Evolutionary conservation across 1,284 basidiomycete genomes (phyloP).

Genomic region (Austropuccinia psidii): DNA sequence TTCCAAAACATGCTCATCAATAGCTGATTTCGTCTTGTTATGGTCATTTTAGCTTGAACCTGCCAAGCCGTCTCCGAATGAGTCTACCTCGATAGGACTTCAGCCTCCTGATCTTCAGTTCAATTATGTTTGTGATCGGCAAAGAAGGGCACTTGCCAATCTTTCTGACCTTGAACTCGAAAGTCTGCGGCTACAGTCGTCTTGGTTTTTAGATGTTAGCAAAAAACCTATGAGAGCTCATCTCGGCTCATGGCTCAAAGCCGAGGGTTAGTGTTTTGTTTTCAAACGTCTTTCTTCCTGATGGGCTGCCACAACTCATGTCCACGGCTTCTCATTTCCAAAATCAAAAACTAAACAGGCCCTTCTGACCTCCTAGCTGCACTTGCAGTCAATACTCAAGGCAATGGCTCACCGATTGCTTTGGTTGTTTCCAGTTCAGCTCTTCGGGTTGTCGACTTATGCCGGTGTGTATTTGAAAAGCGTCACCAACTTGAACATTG

Average conservation of each 20-base stretch:
- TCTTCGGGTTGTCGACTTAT: constrained; percentile 16
- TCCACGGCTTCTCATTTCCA: too few relatives aligned
- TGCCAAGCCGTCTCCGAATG: neutral
- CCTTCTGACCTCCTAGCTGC: too few relatives aligned
- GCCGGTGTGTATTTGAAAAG: constrained; percentile 4
- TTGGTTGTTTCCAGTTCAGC: constrained; percentile 19
- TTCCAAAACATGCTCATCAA: too few relatives aligned
- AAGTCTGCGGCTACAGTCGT: constrained; percentile 1
- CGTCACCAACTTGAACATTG: too few relatives aligned
- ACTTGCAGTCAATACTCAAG: too few relatives aligned
- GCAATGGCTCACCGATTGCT: neutral
- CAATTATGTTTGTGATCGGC: constrained; percentile 17
- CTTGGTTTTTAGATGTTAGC: constrained; percentile 23
- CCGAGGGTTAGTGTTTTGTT: neutral
- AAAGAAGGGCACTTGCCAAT: constrained; percentile 8
- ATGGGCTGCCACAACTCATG: too few relatives aligned
- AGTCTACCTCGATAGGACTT: constrained; percentile 23
- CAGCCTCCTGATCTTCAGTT: constrained; percentile 26
- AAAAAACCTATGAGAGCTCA: constrained; percentile 22
- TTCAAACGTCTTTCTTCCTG: neutral
- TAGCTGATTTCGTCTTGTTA: too few relatives aligned
- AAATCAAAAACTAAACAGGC: too few relatives aligned
- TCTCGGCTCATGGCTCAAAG: constrained; percentile 25
- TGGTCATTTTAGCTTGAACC: constrained; percentile 4
- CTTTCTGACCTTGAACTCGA: constrained; percentile 27